Evolutionary conservation across 1,284 basidiomycete species (phyloP).

Genomic region (Wallemia mellicola): DNA sequence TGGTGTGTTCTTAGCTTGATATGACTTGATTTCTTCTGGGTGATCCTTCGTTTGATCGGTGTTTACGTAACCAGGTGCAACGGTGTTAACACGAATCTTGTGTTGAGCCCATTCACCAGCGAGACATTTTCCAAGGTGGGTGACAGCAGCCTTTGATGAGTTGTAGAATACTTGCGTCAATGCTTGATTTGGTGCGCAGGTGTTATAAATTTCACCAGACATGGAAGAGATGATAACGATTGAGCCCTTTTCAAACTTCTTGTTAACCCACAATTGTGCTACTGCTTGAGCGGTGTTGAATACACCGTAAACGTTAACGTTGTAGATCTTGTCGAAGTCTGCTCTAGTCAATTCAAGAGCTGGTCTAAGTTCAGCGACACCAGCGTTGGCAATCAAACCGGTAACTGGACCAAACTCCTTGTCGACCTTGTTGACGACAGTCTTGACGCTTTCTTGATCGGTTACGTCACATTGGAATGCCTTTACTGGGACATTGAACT

Average conservation of each 20-base stretch:
- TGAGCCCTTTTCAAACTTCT: constrained; percentile 10
- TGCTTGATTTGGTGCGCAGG: constrained; percentile 16
- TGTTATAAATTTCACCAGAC: constrained; percentile 24
- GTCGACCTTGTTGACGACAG: neutral
- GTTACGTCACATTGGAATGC: constrained; percentile 21
- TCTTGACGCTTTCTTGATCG: constrained; percentile 6
- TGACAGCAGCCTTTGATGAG: constrained; percentile 20
- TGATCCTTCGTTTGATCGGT: constrained; percentile 9
- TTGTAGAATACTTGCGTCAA: constrained; percentile 24
- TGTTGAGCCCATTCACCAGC: constrained; percentile 29
- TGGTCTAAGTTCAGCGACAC: constrained; percentile 22
- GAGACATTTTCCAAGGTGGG: constrained; percentile 25
- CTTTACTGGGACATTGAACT: constrained; percentile 16
- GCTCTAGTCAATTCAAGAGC: constrained; percentile 20
- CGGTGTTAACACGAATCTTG: constrained; percentile 27
- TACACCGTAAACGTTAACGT: constrained; percentile 15
- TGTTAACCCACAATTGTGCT: constrained; percentile 15
- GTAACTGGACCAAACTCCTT: neutral
- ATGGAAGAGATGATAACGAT: constrained; percentile 25
- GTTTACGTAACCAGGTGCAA: constrained; percentile 29
- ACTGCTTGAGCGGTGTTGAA: constrained; percentile 20
- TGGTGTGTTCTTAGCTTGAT: constrained; percentile 16
- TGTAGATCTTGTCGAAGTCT: constrained; percentile 18
- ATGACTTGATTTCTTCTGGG: constrained; percentile 13
- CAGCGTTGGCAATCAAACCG: constrained; percentile 16